Conservation (phyloP, 192 early-diverging fungal species). For the Cladochytrium replicatum region DNA sequence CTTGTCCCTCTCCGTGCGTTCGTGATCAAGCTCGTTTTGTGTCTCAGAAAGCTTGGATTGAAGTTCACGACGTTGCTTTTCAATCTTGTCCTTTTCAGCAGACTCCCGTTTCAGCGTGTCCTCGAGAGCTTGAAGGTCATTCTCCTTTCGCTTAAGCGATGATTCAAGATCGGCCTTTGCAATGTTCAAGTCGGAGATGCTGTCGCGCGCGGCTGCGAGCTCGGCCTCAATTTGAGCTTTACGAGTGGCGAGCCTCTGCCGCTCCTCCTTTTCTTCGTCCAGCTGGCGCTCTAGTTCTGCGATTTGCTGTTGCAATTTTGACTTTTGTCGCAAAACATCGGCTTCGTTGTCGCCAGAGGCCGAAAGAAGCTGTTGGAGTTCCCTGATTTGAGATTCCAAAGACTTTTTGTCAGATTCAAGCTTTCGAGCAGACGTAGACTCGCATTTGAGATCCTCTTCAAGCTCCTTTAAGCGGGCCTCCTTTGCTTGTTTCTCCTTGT, state of each 20-base stretch:
- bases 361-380: constrained; percentile 32
- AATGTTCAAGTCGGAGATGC: constrained; percentile 25
- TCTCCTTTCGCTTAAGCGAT: constrained; percentile 32
- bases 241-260: constrained; percentile 24
- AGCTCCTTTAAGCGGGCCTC: constrained; percentile 41
- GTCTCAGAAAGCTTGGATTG: constrained; percentile 28
- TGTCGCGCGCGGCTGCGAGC: constrained; percentile 17
- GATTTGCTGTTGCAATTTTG: constrained; percentile 32
- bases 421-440: constrained; percentile 19
- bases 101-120: constrained; percentile 24
- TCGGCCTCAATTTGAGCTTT: constrained; percentile 25
- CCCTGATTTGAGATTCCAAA: constrained; percentile 31
- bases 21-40: constrained; percentile 32
- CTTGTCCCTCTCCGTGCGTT: constrained; percentile 38
- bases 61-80: constrained; percentile 38
- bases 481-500: constrained; percentile 40
- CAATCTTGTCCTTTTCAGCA: constrained; percentile 34
- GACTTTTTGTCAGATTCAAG: constrained; percentile 34
- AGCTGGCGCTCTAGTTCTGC: constrained; percentile 36
- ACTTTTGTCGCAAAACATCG: constrained; percentile 34
- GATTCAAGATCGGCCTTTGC: constrained; percentile 30
- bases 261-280: constrained; percentile 32
- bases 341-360: constrained; percentile 27
- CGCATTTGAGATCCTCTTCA: constrained; percentile 32
- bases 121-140: constrained; percentile 26